phyloP scores from a whole-genome alignment of 1,139 yeast species.

The Saccharomyces hybrid region DNA sequence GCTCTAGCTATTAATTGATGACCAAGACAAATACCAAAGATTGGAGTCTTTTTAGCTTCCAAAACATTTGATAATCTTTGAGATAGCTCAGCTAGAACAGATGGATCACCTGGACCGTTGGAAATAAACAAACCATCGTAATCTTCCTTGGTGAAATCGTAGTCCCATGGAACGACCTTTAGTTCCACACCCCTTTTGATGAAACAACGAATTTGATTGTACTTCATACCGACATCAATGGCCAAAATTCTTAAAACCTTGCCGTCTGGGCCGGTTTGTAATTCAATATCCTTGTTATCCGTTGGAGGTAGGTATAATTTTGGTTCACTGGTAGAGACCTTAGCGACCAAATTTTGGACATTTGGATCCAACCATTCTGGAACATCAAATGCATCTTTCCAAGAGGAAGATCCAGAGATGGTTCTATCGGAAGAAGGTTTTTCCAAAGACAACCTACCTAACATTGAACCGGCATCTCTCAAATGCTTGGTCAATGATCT shows the following conservation, averaged over 20 bases:
- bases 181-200: slow-evolving; percentile 94
- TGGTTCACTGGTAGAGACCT: slow-evolving; percentile 75
- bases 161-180: slow-evolving; percentile 92
- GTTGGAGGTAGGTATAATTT: slow-evolving; percentile 54
- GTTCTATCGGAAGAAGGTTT: slow-evolving; percentile 38
- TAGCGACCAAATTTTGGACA: slow-evolving; percentile 80
- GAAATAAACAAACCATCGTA: slow-evolving; percentile 94
- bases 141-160: slow-evolving; percentile 67
- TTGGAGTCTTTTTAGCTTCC: slow-evolving; percentile 60
- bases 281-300: slow-evolving; percentile 40
- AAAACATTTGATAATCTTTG: slow-evolving; percentile 48
- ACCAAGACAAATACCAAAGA: slow-evolving; percentile 42
- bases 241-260: slow-evolving; percentile 76
- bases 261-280: slow-evolving; percentile 54
- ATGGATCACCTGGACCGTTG: slow-evolving; percentile 99
- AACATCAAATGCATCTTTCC: slow-evolving; percentile 59
- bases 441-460: slow-evolving; percentile 73
- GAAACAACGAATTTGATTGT: slow-evolving; percentile 93
- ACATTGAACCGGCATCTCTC: slow-evolving; percentile 86
- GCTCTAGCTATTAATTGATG: slow-evolving; percentile 93
- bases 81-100: slow-evolving; percentile 49
- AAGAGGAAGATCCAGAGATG: slow-evolving; percentile 38
- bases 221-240: slow-evolving; percentile 96
- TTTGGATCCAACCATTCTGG: slow-evolving; percentile 96
- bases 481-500: slow-evolving; percentile 89